phyloP scores from a whole-genome alignment of 2,329 filamentous ascomycete species.

The Leptodontidium sp. region DNA sequence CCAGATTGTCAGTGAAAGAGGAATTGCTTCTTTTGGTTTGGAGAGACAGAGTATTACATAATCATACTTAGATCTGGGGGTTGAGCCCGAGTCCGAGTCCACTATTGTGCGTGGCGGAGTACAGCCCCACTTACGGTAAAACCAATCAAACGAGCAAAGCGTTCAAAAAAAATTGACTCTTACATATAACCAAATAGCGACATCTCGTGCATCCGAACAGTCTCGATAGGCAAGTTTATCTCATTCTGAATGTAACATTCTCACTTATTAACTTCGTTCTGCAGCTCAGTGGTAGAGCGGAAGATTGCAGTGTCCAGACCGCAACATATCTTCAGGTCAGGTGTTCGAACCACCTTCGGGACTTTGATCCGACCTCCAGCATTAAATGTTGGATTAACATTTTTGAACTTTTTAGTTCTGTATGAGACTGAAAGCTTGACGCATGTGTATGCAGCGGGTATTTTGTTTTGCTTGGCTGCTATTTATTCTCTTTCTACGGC shows the following conservation, averaged over 20 bases:
- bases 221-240: conserved; percentile 7
- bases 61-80: too few species aligned
- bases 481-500: too few species aligned
- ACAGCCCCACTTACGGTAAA: background rate
- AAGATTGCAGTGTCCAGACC: conserved; percentile 26
- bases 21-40: too few species aligned
- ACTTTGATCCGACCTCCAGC: background rate
- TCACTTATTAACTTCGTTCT: background rate
- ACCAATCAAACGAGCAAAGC: background rate
- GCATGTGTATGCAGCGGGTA: too few species aligned
- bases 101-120: background rate
- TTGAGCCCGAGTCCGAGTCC: too few species aligned
- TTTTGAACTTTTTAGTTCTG: too few species aligned
- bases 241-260: background rate
- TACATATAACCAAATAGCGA: conserved; percentile 17
- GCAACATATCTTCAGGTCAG: conserved; percentile 25
- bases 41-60: too few species aligned
- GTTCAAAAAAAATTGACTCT: background rate
- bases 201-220: background rate
- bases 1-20: too few species aligned
- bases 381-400: too few species aligned
- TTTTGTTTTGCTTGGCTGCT: too few species aligned
- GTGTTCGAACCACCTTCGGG: conserved; percentile 26
- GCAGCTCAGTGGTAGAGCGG: conserved; percentile 37
- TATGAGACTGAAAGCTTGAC: too few species aligned